Evolutionary conservation across 805 yeast genomes (phyloP).

Genomic region (Schwanniomyces vanrijiae): DNA sequence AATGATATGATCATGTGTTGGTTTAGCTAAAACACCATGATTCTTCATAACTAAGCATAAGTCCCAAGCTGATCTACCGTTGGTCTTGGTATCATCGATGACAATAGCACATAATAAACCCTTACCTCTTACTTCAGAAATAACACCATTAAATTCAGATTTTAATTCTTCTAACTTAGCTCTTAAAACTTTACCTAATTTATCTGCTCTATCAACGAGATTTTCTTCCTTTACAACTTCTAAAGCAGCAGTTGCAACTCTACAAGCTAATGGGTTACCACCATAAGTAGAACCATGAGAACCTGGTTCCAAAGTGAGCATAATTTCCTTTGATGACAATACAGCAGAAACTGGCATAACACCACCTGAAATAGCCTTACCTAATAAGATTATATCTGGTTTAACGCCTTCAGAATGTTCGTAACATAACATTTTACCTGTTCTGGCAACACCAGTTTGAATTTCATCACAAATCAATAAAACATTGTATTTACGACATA

Average conservation of each 20-base stretch:
- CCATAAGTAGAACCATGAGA: constrained; percentile 98
- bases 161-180: constrained; percentile 55
- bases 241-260: constrained; percentile 91
- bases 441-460: constrained; percentile 97
- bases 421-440: constrained; percentile 89
- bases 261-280: constrained; percentile 93
- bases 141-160: constrained; percentile 50
- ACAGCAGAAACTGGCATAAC: constrained; percentile 91
- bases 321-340: constrained; percentile 82
- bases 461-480: constrained; percentile 94
- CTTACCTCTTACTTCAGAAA: constrained; percentile 71
- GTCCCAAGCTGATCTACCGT: constrained; percentile 96
- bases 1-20: constrained; percentile 93
- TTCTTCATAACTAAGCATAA: constrained; percentile 86
- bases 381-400: constrained; percentile 87
- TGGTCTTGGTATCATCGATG: constrained; percentile 77
- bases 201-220: constrained; percentile 73
- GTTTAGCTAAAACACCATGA: constrained; percentile 89
- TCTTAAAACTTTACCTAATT: constrained; percentile 70
- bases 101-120: constrained; percentile 91
- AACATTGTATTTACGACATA: constrained; percentile 82
- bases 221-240: constrained; percentile 87
- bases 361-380: constrained; percentile 96
- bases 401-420: constrained; percentile 78
- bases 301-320: constrained; percentile 89